Evolutionary conservation across 2,329 filamentous ascomycete genomes (phyloP).

Genomic region (Elsinoe necatrix): DNA sequence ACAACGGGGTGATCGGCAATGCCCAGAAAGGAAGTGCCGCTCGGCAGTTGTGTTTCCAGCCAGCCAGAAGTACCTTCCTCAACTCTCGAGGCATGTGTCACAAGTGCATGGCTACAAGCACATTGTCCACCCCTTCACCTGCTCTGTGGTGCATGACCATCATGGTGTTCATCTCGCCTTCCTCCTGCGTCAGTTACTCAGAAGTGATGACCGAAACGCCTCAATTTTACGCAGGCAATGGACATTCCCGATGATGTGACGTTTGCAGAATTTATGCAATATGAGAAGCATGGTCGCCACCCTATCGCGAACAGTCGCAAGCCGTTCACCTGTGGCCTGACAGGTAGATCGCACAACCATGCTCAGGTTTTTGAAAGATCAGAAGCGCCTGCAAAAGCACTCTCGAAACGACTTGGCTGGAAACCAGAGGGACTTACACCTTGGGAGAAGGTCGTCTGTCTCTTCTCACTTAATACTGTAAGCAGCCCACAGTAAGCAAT

Average conservation of each 20-base stretch:
- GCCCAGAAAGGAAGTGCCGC: too few relatives aligned
- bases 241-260: conserved; percentile 62
- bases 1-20: too few relatives aligned
- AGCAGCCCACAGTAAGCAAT: conserved; percentile 21
- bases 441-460: conserved; percentile 65
- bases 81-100: too few relatives aligned
- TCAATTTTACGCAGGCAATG: conserved; percentile 28
- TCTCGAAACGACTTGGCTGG: conserved; percentile 61
- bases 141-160: too few relatives aligned
- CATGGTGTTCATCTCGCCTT: too few relatives aligned
- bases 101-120: too few relatives aligned
- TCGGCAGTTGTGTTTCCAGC: too few relatives aligned
- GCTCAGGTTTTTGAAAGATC: conserved; percentile 50
- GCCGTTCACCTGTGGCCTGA: conserved; percentile 65
- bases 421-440: conserved; percentile 56
- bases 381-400: conserved; percentile 48
- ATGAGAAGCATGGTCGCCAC: conserved; percentile 56
- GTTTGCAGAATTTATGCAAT: conserved; percentile 63
- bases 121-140: too few relatives aligned
- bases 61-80: too few relatives aligned
- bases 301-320: conserved; percentile 52
- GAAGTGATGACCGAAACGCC: too few relatives aligned
- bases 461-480: conserved; percentile 69
- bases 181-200: too few relatives aligned
- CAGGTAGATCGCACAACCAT: conserved; percentile 55